A percentile compares a stretch with the other conserved stretches of the same genome.
These are phyloP conservation scores for Cenchrus americanus DNA, from an alignment of 176 grass and related monocot genomes.

Conservation along the genomic window DNA sequence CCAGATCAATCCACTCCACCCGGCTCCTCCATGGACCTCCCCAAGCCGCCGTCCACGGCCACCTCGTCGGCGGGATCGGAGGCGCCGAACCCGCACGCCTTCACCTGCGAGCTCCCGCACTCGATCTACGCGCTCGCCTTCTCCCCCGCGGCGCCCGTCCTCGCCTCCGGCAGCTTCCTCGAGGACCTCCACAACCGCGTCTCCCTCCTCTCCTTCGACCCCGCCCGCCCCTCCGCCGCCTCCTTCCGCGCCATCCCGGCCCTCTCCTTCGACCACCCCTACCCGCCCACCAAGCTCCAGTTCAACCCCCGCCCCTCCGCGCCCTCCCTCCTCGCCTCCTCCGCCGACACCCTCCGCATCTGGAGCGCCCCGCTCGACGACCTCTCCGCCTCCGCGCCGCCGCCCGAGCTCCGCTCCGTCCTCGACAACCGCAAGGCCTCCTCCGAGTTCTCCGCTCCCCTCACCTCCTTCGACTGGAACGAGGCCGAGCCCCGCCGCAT, in stretches of 20 bases:
- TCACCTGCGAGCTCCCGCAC: constrained; percentile 84
- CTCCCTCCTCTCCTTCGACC: constrained; percentile 77
- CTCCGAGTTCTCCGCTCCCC: constrained; percentile 85
- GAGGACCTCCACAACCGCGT: constrained; percentile 84
- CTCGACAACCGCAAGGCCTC: constrained; percentile 89
- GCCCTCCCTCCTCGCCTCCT: constrained; percentile 72
- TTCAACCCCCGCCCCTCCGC: constrained; percentile 63
- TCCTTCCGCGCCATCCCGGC: constrained; percentile 72
- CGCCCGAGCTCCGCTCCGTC: constrained; percentile 67
- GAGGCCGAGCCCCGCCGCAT: constrained; percentile 76
- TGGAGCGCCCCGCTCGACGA: constrained; percentile 69
- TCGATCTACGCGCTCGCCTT: constrained; percentile 95
- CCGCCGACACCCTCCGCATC: constrained; percentile 77
- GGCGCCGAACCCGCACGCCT: constrained; percentile 65
- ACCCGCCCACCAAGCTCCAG: constrained; percentile 94
- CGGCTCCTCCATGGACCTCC: constrained; percentile 42
- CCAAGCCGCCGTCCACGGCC: constrained; percentile 41
- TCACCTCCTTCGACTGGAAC: constrained; percentile 99
- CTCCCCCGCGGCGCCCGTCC: constrained; percentile 57
- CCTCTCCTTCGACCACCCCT: constrained; percentile 89
- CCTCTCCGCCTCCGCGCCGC: constrained; percentile 31
- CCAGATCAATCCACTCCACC: constrained; percentile 31
- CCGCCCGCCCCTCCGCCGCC: constrained; percentile 57
- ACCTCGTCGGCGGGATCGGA: constrained; percentile 35
- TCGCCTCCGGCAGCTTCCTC: constrained; percentile 87